Evolutionary conservation across 306 rosid species (phyloP).

Genomic region (Biancaea sappan): DNA sequence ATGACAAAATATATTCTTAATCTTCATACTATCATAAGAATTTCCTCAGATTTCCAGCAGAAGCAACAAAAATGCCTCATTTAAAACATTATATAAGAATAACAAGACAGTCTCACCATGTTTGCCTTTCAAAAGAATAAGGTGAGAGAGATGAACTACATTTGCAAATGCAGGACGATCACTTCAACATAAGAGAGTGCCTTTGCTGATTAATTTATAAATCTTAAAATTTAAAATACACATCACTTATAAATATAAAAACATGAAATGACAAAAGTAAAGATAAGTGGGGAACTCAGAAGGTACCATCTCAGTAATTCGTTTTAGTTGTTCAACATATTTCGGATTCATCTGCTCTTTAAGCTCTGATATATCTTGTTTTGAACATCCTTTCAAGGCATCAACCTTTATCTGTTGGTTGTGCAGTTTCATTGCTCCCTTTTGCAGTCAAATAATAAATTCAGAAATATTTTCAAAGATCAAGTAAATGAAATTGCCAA

Average conservation of each 20-base stretch:
- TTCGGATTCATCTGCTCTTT: constrained; percentile 60
- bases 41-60: background rate
- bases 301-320: constrained; percentile 82
- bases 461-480: background rate
- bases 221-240: background rate
- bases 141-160: background rate
- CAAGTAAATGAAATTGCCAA: background rate
- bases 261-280: background rate
- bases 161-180: background rate
- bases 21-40: background rate
- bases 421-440: constrained; percentile 64
- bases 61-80: background rate
- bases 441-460: constrained; percentile 45
- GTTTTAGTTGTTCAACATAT: constrained; percentile 69
- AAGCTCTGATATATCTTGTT: constrained; percentile 45
- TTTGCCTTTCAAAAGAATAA: background rate
- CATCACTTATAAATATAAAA: background rate
- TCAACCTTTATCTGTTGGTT: constrained; percentile 56
- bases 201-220: background rate
- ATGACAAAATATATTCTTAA: background rate
- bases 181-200: background rate
- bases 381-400: constrained; percentile 56
- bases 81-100: background rate
- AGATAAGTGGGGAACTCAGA: background rate
- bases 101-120: background rate